Percentiles rank a stretch among this genome's conserved stretches.
Evolutionary conservation across 768 basidiomycete species (phyloP).

Genomic region (Asterophora parasitica): DNA sequence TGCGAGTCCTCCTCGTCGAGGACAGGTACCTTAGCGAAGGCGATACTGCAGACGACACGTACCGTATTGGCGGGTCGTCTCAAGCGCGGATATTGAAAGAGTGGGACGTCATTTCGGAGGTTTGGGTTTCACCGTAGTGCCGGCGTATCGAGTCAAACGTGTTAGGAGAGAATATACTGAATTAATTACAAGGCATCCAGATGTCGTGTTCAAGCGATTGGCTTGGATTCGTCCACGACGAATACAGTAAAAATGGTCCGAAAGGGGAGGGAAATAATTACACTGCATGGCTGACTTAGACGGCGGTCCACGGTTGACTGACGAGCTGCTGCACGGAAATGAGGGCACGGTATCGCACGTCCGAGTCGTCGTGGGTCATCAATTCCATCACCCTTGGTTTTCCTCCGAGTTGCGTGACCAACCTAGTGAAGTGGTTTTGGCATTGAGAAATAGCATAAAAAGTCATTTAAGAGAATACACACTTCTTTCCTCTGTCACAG

Average conservation of each 20-base stretch:
- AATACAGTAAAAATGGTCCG: slow-evolving; percentile 4
- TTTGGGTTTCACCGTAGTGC: slow-evolving; percentile 49
- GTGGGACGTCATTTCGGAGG: slow-evolving; percentile 66
- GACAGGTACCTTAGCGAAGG: slow-evolving; percentile 43
- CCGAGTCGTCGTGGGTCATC: slow-evolving; percentile 82
- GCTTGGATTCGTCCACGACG: neutral
- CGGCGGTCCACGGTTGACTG: slow-evolving; percentile 79
- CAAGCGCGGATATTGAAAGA: slow-evolving; percentile 57
- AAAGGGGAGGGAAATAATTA: neutral
- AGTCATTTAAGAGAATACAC: neutral
- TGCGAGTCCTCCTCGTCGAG: slow-evolving; percentile 62
- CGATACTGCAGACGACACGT: slow-evolving; percentile 18
- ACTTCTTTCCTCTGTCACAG: slow-evolving; percentile 92
- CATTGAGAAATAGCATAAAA: neutral
- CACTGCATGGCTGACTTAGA: slow-evolving; percentile 19
- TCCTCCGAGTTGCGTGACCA: slow-evolving; percentile 78
- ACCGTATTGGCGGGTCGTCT: slow-evolving; percentile 18
- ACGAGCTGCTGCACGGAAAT: slow-evolving; percentile 88
- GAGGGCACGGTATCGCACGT: slow-evolving; percentile 90
- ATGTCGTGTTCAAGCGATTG: neutral
- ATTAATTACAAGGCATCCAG: neutral
- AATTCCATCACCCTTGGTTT: slow-evolving; percentile 89
- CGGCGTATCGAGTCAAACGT: neutral
- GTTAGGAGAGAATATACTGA: neutral
- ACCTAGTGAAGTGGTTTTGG: slow-evolving; percentile 26